Evolutionary conservation across 1,284 basidiomycete species (phyloP).

Genomic region (Athelia psychrophila): DNA sequence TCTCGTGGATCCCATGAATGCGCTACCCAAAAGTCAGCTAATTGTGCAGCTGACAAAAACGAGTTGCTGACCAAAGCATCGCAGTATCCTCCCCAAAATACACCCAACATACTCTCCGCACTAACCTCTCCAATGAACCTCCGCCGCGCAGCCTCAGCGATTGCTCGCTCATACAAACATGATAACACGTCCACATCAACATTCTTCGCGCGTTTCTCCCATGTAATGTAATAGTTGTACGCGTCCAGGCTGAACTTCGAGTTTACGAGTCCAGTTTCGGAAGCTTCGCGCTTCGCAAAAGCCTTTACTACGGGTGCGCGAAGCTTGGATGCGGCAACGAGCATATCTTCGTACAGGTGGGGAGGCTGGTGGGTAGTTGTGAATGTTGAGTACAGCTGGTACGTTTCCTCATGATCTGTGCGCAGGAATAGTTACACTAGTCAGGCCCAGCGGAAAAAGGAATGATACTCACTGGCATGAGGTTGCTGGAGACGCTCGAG

Average conservation of each 20-base stretch:
- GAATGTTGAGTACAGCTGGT: constrained; percentile 84
- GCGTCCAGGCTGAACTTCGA: constrained; percentile 51
- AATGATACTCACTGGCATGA: constrained; percentile 55
- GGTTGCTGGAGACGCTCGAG: constrained; percentile 63
- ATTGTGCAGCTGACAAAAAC: constrained; percentile 5
- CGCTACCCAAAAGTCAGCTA: constrained; percentile 38
- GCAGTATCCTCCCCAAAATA: constrained; percentile 66
- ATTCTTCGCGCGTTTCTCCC: constrained; percentile 62
- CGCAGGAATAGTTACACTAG: constrained; percentile 2
- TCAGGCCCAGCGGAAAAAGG: background rate
- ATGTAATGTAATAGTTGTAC: constrained; percentile 61
- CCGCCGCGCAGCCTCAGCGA: constrained; percentile 64
- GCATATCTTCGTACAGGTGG: constrained; percentile 70
- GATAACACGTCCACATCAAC: constrained; percentile 62
- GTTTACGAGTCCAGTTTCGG: constrained; percentile 59
- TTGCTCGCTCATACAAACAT: constrained; percentile 75
- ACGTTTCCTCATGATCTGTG: constrained; percentile 72
- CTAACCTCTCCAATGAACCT: constrained; percentile 47
- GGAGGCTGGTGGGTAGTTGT: constrained; percentile 75
- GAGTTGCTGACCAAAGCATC: constrained; percentile 45
- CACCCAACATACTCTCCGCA: constrained; percentile 54
- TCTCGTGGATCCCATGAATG: constrained; percentile 38
- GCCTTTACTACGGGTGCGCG: constrained; percentile 57
- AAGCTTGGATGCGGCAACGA: constrained; percentile 75
- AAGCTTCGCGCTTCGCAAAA: constrained; percentile 58